Evolutionary conservation across 2,329 filamentous ascomycete genomes (phyloP).

Genomic region (Tolypocladium guangdongense): DNA sequence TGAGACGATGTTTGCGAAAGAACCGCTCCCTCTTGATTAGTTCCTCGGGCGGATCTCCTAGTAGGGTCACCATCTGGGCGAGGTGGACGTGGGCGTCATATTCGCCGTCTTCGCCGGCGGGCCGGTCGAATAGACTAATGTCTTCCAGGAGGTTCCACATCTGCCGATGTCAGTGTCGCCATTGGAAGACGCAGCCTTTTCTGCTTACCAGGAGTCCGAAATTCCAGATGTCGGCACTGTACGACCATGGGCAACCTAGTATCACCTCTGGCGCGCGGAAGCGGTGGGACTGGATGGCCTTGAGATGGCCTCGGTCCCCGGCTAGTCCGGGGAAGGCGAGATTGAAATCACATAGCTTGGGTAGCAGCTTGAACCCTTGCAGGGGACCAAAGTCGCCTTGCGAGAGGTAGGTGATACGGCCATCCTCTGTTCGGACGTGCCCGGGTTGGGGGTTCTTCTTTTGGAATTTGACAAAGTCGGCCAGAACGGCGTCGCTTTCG

Average conservation of each 20-base stretch:
- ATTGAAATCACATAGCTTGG: constrained; percentile 10
- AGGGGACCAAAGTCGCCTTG: constrained; percentile 8
- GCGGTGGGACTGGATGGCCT: constrained; percentile 10
- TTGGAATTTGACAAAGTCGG: constrained; percentile 1
- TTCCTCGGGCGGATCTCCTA: constrained; percentile 7
- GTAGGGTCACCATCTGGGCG: constrained; percentile 8
- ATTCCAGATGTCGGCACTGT: constrained; percentile 11
- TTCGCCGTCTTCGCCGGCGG: constrained; percentile 9
- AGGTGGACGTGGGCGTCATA: constrained; percentile 13
- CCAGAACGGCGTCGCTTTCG: constrained; percentile 7
- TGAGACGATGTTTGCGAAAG: constrained; percentile 5
- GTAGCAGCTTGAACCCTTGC: constrained; percentile 4
- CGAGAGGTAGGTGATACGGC: constrained; percentile 8
- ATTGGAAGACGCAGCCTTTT: not conserved
- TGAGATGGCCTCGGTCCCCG: constrained; percentile 4
- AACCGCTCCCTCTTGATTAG: constrained; percentile 8
- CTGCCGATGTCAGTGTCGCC: constrained; percentile 4
- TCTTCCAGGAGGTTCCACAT: constrained; percentile 14
- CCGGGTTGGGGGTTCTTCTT: constrained; percentile 1
- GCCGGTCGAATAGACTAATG: constrained; percentile 7
- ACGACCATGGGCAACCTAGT: constrained; percentile 11
- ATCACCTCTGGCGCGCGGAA: constrained; percentile 14
- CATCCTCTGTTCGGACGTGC: constrained; percentile 4
- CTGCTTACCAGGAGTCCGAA: constrained; percentile 10
- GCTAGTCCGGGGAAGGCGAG: constrained; percentile 5